Conservation (phyloP, 2,329 filamentous ascomycete species). For the Ceratocystis lukuohia region DNA sequence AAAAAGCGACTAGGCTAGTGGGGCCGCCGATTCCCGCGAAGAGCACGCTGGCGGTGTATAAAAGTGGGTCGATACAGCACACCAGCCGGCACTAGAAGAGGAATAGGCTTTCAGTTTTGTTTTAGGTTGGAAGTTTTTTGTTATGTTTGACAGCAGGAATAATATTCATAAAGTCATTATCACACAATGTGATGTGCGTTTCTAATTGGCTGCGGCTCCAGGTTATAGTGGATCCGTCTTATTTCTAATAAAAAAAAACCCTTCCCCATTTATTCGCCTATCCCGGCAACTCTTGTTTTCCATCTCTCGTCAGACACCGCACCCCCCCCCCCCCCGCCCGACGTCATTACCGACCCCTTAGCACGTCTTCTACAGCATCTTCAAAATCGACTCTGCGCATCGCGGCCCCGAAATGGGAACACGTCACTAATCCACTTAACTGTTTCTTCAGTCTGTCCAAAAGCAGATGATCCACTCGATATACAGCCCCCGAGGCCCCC, state of each 20-base stretch:
- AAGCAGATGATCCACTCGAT: slow-evolving; percentile 2
- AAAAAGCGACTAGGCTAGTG: not conserved
- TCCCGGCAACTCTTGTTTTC: not conserved
- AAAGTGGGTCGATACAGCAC: not conserved
- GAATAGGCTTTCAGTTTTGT: too few species aligned
- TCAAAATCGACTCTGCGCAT: slow-evolving; percentile 14
- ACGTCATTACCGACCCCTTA: not conserved
- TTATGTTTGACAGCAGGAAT: not conserved
- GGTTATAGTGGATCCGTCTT: not conserved
- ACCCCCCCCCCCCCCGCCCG: too few species aligned
- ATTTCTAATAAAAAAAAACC: not conserved
- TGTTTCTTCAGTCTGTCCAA: slow-evolving; percentile 15
- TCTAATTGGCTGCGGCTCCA: not conserved
- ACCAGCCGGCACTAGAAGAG: not conserved
- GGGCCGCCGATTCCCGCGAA: not conserved
- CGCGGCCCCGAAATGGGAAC: slow-evolving; percentile 13
- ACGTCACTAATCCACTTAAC: slow-evolving; percentile 3
- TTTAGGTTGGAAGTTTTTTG: not conserved
- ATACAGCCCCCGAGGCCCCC: not conserved
- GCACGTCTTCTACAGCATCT: slow-evolving; percentile 14
- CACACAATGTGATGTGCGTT: not conserved
- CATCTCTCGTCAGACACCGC: too few species aligned
- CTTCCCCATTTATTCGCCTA: not conserved
- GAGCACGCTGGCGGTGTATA: not conserved
- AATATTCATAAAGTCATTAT: not conserved